phyloP scores from a whole-genome alignment of 768 basidiomycete species.

The Leucosporidium creatinivorum region DNA sequence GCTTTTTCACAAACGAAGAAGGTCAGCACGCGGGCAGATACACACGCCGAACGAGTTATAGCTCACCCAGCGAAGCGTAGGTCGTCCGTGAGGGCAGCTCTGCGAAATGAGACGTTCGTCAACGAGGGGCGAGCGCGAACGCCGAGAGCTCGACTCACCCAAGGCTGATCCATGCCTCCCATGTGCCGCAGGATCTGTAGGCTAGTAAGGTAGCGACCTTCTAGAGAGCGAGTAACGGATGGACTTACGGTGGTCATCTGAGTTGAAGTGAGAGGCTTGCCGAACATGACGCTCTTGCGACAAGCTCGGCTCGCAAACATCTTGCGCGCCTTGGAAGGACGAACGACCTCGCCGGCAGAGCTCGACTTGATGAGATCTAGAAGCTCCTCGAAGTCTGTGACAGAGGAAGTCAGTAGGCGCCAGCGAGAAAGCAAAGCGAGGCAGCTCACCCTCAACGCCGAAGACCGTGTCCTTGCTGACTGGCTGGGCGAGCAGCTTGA shows the following conservation, averaged over 20 bases:
- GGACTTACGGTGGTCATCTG: conserved; percentile 60
- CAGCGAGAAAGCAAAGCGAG: not conserved
- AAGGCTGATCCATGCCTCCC: conserved; percentile 47
- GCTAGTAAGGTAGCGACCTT: not conserved
- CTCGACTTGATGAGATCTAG: conserved; percentile 74
- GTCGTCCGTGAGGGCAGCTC: conserved; percentile 40
- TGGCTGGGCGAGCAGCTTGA: conserved; percentile 73
- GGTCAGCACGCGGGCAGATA: not conserved
- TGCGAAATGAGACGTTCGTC: not conserved
- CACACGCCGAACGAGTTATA: too few species aligned
- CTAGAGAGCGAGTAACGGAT: not conserved
- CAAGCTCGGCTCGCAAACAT: conserved; percentile 99
- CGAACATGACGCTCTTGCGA: conserved; percentile 81
- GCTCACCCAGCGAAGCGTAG: conserved; percentile 43
- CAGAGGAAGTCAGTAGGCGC: conserved; percentile 10
- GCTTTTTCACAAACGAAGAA: not conserved
- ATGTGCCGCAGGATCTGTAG: conserved; percentile 42
- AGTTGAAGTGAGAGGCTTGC: conserved; percentile 63
- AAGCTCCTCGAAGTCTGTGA: conserved; percentile 81
- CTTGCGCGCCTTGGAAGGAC: conserved; percentile 82
- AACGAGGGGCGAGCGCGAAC: not conserved
- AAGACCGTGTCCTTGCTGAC: conserved; percentile 87
- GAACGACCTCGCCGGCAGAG: conserved; percentile 70
- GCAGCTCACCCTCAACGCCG: conserved; percentile 65
- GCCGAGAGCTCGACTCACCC: conserved; percentile 42